These are phyloP conservation scores for Plasmopara muralis DNA, from an alignment of 352 stramenopile genomes.

Conservation along the genomic window DNA sequence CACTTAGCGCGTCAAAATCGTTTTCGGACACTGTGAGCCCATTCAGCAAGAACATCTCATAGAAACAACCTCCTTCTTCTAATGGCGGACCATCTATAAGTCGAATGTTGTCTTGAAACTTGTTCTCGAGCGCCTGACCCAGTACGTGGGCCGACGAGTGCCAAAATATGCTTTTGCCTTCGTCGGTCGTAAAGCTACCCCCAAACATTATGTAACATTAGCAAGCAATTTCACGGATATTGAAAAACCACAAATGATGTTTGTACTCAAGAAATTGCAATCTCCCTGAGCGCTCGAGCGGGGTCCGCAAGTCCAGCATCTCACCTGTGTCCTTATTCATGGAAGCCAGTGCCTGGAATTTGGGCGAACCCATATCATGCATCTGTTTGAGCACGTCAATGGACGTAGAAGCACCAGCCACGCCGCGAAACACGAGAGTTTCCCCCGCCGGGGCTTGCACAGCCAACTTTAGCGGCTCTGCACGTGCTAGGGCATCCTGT, in stretches of 20 bases:
- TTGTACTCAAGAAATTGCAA: slow-evolving; percentile 63
- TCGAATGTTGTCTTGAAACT: slow-evolving; percentile 95
- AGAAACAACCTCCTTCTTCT: slow-evolving; percentile 98
- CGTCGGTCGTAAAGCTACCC: slow-evolving; percentile 52
- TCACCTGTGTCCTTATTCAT: slow-evolving; percentile 32
- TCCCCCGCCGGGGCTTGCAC: slow-evolving; percentile 25
- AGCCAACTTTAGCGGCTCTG: slow-evolving; percentile 36
- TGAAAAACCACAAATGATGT: neutral
- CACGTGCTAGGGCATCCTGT: slow-evolving; percentile 10
- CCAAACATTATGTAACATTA: neutral
- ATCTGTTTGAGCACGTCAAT: slow-evolving; percentile 63
- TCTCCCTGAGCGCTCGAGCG: slow-evolving; percentile 38
- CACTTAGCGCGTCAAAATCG: slow-evolving; percentile 75
- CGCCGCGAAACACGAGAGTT: slow-evolving; percentile 37
- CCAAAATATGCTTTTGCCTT: slow-evolving; percentile 91
- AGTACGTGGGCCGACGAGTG: slow-evolving; percentile 99
- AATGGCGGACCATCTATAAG: slow-evolving; percentile 92
- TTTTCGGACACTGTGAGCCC: slow-evolving; percentile 58
- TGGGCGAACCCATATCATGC: slow-evolving; percentile 41
- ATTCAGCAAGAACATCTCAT: slow-evolving; percentile 87
- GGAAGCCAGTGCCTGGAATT: slow-evolving; percentile 52
- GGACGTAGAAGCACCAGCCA: slow-evolving; percentile 36
- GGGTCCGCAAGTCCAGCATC: slow-evolving; percentile 47
- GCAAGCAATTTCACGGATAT: too few species aligned
- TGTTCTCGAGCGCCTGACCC: slow-evolving; percentile 95